Base-by-base conservation (phyloP, 331 rosid genomes). In the Malus hybrid region DNA sequence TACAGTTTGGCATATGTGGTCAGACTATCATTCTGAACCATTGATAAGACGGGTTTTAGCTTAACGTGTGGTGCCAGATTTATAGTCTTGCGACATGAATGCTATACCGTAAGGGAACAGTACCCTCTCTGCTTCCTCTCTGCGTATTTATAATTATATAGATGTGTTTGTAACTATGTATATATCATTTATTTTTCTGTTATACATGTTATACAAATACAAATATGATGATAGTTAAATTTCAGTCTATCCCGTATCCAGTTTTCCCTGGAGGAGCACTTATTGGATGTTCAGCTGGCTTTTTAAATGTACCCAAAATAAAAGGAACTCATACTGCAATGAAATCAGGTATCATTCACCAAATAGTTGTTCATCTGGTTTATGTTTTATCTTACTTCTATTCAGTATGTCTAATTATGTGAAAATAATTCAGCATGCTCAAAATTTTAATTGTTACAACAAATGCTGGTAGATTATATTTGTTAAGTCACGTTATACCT, bases 201-300 rank as follows among this genome's bases (percentile, higher is more conserved):
- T 61, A 50, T 65, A 70, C 36, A 33, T 78, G 62, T 74, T 80
- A 70, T 76, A 72, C 78, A 86, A 83, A 80, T 84, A 79, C 46
- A 75, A 90, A 84, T 85, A 80, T 87, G 88, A 90, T 88, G 67
- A 86, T 75, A 87, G 93, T 91, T 85, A 89, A 90, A 87, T 93
- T 93, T 88, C 98, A 94, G 98, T 94, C 98, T 83, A 85, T 94
- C 87, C 98, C 98, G 68, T 94, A 94, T 88, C 98, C 98, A 86
- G 98, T 89, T 90, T 94, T 94, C 78, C 97, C 98, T 54, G 98
- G 98, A 78, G 98, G 98, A 82, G 98, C 95, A 62, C 73, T 94
- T 68, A 83, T 94, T 73, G 98, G 98, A 81, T 94, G 98, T 71
- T 94, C 98, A 71, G 95, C 96, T 78, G 98, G 98, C 83, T 90